Evolutionary conservation across 2,329 filamentous ascomycete genomes (phyloP).

Genomic region (Cadophora sp.): DNA sequence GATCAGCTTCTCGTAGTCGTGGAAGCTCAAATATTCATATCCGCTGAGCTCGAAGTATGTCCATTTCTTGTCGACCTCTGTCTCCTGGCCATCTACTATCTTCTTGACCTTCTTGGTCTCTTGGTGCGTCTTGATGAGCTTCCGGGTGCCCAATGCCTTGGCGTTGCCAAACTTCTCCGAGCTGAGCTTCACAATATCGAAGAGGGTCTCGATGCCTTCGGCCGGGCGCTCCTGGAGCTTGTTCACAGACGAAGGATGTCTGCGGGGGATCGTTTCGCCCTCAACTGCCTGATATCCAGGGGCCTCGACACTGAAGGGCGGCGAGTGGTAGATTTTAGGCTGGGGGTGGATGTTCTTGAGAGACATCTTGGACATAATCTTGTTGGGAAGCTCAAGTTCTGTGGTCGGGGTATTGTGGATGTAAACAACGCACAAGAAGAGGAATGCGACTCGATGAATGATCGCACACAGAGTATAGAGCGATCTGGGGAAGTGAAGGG

Average conservation of each 20-base stretch:
- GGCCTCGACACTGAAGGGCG: conserved; percentile 67
- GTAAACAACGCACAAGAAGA: conserved; percentile 12
- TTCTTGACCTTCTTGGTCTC: conserved; percentile 93
- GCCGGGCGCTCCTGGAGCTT: conserved; percentile 61
- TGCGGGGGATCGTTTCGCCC: conserved; percentile 74
- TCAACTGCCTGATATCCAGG: conserved; percentile 63
- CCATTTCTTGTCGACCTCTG: conserved; percentile 86
- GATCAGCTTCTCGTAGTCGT: conserved; percentile 76
- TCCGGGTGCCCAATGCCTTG: conserved; percentile 73
- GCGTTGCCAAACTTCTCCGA: conserved; percentile 70
- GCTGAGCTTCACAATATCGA: conserved; percentile 75
- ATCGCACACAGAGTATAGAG: conserved; percentile 2
- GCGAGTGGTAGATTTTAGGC: conserved; percentile 48
- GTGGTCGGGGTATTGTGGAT: conserved; percentile 1
- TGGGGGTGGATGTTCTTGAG: conserved; percentile 44
- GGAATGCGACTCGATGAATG: conserved; percentile 1
- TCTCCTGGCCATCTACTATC: conserved; percentile 79
- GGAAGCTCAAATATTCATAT: conserved; percentile 80
- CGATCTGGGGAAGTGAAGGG: not conserved
- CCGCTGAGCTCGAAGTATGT: conserved; percentile 83
- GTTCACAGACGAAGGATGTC: conserved; percentile 64
- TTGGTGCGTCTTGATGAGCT: conserved; percentile 76
- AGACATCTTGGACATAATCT: conserved; percentile 39
- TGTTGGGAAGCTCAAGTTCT: conserved; percentile 28
- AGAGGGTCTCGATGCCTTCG: conserved; percentile 71